Percentiles rank a stretch among this genome's conserved stretches.
Evolutionary conservation across 176 grass and related monocot genomes (phyloP).

Genomic region (Chloris gayana): DNA sequence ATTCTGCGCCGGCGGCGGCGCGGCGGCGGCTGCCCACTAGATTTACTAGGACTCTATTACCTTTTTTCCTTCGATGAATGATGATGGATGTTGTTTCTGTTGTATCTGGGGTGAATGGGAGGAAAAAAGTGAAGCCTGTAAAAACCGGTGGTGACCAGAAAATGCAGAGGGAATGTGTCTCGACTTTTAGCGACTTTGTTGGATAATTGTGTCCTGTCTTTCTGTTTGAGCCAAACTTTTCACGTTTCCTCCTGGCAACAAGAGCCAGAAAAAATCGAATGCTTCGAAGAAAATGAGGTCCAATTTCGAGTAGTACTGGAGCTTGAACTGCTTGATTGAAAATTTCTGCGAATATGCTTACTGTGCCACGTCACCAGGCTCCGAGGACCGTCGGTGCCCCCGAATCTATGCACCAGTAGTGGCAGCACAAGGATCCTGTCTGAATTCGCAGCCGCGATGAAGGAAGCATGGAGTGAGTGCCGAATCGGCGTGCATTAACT

Average conservation of each 20-base stretch:
- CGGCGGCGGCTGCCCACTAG: slow-evolving; percentile 32
- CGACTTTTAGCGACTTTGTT: background rate
- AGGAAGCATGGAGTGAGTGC: background rate
- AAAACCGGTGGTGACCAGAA: slow-evolving; percentile 29
- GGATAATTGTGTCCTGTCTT: background rate
- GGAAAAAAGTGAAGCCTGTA: slow-evolving; percentile 7
- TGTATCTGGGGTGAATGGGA: slow-evolving; percentile 9
- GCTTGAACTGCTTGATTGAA: background rate
- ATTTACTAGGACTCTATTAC: background rate
- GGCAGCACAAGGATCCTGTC: background rate
- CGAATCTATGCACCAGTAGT: background rate
- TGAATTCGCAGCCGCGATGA: slow-evolving; percentile 6
- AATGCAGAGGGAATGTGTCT: slow-evolving; percentile 6
- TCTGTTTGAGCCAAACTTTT: background rate
- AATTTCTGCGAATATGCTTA: background rate
- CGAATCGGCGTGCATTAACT: background rate
- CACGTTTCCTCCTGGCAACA: background rate
- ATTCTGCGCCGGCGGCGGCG: slow-evolving; percentile 50
- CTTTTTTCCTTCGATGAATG: background rate
- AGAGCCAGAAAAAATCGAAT: background rate
- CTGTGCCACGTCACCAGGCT: background rate
- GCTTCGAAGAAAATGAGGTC: background rate
- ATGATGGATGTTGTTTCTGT: slow-evolving; percentile 15
- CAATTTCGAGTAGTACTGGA: background rate
- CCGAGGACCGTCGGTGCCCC: background rate